Base-by-base conservation (phyloP, 2,329 filamentous ascomycete genomes). In the Fusarium dimerum region DNA sequence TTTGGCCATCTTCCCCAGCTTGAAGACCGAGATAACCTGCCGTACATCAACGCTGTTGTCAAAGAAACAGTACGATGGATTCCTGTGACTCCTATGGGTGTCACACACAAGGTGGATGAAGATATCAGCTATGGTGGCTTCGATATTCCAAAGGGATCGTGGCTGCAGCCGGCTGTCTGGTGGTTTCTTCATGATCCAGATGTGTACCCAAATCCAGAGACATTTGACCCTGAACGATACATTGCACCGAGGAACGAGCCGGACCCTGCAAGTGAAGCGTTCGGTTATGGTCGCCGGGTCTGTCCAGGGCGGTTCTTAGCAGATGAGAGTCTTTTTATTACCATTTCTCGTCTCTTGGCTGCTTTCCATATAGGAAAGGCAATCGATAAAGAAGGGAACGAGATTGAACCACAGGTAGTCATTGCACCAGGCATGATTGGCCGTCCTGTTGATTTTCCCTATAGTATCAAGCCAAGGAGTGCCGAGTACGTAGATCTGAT, bases 111-210 rank as follows among this genome's bases (percentile, higher is more conserved):
- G 1, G 72, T 74, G 0, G 63, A 65, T 0, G 66, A 67, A 6
- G 63, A 68, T 0, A 45, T 62, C 0, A 9, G 52, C 1, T 67
- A 51, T 9, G 47, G 55, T 8, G 60, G 57, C 0, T 58, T 61
- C 8, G 18, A 47, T 0, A 63, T 69, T 2, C 63, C 66, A 0
- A 62, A 66, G 3, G 63, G 57, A 9, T 45, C 64, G 0, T 17
- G 41, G 2, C 20, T 67, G 0, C 36, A 66, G 2, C 29, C 49
- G 3, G 50, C 49, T 1, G 38, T 49, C 8, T 66, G 62, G 62
- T 65, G 62, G 61, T 59, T 63, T n/a, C 20, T 57, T 1, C 86
- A 89, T 65, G 87, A 90, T 61, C 81, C 84, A 3, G 81, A 85
- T 43, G 83, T 82, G 2, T 90, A 90, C 67, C 74, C 79, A 0